A percentile compares a stretch with the other conserved stretches of the same genome.
These are phyloP conservation scores for Claviceps citrina DNA, from an alignment of 2,329 filamentous ascomycete species.

Conservation along the genomic window DNA sequence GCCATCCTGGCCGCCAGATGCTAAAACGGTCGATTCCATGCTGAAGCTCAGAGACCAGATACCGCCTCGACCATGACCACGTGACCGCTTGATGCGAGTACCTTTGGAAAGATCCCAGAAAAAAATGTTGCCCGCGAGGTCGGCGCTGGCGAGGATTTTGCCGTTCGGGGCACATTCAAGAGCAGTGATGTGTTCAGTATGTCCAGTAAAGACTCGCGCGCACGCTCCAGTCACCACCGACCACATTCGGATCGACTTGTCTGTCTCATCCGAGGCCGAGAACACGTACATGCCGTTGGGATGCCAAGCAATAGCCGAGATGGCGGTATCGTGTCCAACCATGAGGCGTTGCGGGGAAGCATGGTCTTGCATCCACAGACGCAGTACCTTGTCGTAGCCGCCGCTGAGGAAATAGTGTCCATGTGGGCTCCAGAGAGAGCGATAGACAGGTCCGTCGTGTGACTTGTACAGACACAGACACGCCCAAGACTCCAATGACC, in stretches of 20 bases:
- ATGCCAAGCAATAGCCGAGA: constrained; percentile 88
- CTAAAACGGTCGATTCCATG: constrained; percentile 77
- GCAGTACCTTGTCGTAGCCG: constrained; percentile 77
- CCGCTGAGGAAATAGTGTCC: constrained; percentile 89
- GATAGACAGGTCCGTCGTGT: constrained; percentile 79
- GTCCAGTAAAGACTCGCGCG: constrained; percentile 82
- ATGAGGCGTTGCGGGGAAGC: constrained; percentile 78
- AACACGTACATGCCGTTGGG: constrained; percentile 90
- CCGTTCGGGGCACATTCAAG: constrained; percentile 78
- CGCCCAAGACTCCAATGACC: constrained; percentile 85
- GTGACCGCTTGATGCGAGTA: constrained; percentile 75
- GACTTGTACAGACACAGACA: constrained; percentile 89
- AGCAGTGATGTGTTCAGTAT: constrained; percentile 73
- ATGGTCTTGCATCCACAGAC: constrained; percentile 85
- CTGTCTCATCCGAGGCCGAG: constrained; percentile 68
- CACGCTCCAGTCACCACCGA: constrained; percentile 74
- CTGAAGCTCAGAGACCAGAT: constrained; percentile 91
- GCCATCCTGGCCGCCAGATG: constrained; percentile 80
- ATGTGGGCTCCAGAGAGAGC: constrained; percentile 77
- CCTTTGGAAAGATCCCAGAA: constrained; percentile 90
- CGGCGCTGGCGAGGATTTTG: constrained; percentile 79
- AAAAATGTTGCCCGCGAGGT: constrained; percentile 76
- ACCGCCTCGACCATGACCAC: constrained; percentile 82
- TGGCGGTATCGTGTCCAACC: constrained; percentile 81
- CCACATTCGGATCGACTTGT: constrained; percentile 97